These are phyloP conservation scores for Aureobasidium zeae DNA, from an alignment of 2,329 filamentous ascomycete genomes.

Conservation along the genomic window DNA sequence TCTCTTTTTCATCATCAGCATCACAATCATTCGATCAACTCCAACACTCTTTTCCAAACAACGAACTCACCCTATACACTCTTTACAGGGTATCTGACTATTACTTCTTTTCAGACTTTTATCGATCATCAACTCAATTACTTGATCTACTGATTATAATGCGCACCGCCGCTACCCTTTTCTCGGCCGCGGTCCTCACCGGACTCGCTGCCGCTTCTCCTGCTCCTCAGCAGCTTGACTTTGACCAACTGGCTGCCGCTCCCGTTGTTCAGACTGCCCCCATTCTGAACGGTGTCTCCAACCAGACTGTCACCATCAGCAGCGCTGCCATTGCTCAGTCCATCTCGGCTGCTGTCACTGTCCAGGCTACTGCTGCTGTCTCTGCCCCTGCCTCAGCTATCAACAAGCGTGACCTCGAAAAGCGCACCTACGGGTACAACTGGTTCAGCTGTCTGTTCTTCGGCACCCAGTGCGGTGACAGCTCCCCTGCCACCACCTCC, in stretches of 20 bases:
- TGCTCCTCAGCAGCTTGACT: conserved; percentile 21
- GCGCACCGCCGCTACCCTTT: conserved; percentile 16
- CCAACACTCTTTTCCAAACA: conserved; percentile 4
- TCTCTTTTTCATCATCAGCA: conserved; percentile 16
- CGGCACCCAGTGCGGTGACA: neutral
- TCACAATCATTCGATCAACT: conserved; percentile 10
- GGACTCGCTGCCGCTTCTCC: conserved; percentile 20
- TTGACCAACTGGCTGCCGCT: conserved; percentile 20
- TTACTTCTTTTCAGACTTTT: conserved; percentile 3
- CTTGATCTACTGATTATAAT: conserved; percentile 7
- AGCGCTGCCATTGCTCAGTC: conserved; percentile 18
- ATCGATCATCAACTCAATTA: neutral
- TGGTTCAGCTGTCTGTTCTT: conserved; percentile 1
- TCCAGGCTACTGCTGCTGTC: conserved; percentile 17
- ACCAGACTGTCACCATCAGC: conserved; percentile 18
- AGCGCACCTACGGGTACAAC: conserved; percentile 2
- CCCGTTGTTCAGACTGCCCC: conserved; percentile 20
- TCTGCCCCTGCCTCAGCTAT: conserved; percentile 17
- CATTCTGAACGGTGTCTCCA: conserved; percentile 18
- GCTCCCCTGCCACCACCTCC: conserved; percentile 11
- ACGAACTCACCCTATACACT: conserved; percentile 10
- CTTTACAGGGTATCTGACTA: conserved; percentile 6
- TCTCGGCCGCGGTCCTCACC: conserved; percentile 20
- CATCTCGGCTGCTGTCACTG: conserved; percentile 18
- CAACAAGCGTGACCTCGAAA: conserved; percentile 17